A percentile compares a stretch with the other conserved stretches of the same genome.
phyloP scores from a whole-genome alignment of 352 stramenopile species.

The Pythium biforme region DNA sequence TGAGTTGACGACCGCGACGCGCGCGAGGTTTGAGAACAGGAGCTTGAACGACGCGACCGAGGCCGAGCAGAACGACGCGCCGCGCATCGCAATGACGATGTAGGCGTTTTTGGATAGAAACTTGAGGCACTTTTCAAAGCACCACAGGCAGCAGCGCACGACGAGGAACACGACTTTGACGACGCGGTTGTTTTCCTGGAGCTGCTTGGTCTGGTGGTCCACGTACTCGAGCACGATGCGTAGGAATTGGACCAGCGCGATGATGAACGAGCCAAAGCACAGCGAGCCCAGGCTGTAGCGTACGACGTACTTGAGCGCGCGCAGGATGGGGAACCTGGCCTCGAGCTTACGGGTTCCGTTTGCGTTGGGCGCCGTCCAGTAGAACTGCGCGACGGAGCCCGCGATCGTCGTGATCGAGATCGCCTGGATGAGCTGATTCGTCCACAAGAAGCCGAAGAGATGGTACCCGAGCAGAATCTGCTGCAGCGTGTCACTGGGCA shows the following conservation, averaged over 20 bases:
- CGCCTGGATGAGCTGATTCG: conserved; percentile 94
- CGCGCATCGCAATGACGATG: conserved; percentile 85
- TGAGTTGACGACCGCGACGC: conserved; percentile 87
- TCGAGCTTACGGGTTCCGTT: conserved; percentile 44
- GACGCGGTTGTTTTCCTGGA: conserved; percentile 68
- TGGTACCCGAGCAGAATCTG: conserved; percentile 67
- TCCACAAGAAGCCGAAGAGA: conserved; percentile 97
- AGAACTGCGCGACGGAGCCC: conserved; percentile 89
- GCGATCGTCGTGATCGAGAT: conserved; percentile 94
- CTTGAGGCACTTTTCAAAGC: conserved; percentile 95
- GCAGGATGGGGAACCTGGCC: conserved; percentile 55
- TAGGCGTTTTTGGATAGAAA: conserved; percentile 98
- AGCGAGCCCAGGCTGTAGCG: conserved; percentile 94
- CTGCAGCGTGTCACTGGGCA: conserved; percentile 48
- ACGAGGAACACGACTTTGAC: conserved; percentile 83
- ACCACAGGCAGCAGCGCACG: conserved; percentile 93
- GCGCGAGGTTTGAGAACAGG: conserved; percentile 92
- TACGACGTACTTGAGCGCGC: conserved; percentile 56
- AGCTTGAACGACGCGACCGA: conserved; percentile 93
- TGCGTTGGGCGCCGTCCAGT: conserved; percentile 78
- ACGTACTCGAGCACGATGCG: conserved; percentile 93
- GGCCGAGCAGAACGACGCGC: conserved; percentile 82
- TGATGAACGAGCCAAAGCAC: conserved; percentile 96
- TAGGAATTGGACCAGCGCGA: conserved; percentile 96
- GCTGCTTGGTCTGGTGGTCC: conserved; percentile 89